Percentiles rank a stretch among this genome's conserved stretches.
These are phyloP conservation scores for Coccomyxa sp. DNA, from an alignment of 139 green algal genomes.

Conservation along the genomic window DNA sequence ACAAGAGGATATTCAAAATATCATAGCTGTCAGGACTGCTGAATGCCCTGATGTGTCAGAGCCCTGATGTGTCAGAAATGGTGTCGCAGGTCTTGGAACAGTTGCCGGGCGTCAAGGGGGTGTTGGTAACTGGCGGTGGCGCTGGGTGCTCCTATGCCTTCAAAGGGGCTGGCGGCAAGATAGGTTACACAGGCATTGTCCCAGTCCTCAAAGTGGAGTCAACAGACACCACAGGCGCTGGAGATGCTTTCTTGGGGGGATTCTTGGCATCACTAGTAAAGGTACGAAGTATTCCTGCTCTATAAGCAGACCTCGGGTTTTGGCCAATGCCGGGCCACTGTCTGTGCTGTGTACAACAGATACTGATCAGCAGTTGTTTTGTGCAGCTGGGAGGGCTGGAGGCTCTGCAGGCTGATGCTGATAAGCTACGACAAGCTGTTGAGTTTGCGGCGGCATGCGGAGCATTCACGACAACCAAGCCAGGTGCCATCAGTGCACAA, in stretches of 20 bases:
- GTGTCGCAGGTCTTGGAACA: constrained; percentile 45
- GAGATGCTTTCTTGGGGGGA: constrained; percentile 82
- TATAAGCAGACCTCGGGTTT: background rate
- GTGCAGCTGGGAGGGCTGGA: constrained; percentile 58
- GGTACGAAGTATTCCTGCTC: background rate
- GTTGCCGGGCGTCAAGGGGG: constrained; percentile 40
- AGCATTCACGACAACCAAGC: constrained; percentile 59
- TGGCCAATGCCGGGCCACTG: background rate
- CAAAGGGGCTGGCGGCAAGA: constrained; percentile 28
- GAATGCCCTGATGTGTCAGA: background rate
- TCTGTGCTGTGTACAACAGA: background rate
- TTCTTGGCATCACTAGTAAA: constrained; percentile 55
- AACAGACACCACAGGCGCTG: constrained; percentile 83
- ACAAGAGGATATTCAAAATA: too few species aligned
- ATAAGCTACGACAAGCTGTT: constrained; percentile 49
- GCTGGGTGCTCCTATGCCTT: constrained; percentile 76
- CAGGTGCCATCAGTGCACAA: constrained; percentile 74
- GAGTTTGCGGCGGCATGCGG: constrained; percentile 53
- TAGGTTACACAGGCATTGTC: constrained; percentile 53
- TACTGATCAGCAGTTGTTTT: background rate
- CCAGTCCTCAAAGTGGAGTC: constrained; percentile 64
- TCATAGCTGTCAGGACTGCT: background rate
- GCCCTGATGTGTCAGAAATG: background rate
- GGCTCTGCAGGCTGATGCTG: constrained; percentile 39
- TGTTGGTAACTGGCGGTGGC: constrained; percentile 77